A percentile compares a stretch with the other conserved stretches of the same genome.
Conservation (phyloP, 345 rosid species). For the Eucalyptus viminalis region DNA sequence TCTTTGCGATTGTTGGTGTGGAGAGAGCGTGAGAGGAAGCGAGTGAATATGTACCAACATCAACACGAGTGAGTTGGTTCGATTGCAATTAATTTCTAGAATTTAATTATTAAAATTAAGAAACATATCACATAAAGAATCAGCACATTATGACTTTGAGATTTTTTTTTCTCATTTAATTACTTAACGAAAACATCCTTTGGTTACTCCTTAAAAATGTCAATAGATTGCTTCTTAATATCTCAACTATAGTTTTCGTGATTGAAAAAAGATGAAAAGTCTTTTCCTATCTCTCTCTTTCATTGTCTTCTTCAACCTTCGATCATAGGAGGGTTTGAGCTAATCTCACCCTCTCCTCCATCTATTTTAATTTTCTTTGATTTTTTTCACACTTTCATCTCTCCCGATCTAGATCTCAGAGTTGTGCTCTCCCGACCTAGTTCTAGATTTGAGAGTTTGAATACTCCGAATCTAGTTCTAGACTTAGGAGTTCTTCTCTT, state of each 20-base stretch:
- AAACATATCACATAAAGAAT: not conserved
- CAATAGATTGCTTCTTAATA: not conserved
- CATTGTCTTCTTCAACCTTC: no score
- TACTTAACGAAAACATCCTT: not conserved
- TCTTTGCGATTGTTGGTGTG: not conserved
- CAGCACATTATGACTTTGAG: not conserved
- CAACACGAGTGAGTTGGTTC: not conserved
- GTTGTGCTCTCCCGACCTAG: no score
- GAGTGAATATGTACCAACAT: not conserved
- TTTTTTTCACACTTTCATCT: fast-evolving
- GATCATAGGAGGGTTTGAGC: no score
- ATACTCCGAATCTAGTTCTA: no score
- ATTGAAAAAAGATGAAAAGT: no score
- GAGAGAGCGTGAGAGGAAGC: not conserved
- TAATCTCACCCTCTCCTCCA: no score
- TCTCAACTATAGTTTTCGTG: no score
- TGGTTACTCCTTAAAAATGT: not conserved
- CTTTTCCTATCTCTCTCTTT: no score
- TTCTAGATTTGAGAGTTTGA: no score
- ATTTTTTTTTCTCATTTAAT: not conserved
- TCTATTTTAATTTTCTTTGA: no score
- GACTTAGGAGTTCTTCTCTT: no score
- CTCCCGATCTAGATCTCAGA: fast-evolving
- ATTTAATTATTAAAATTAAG: not conserved
- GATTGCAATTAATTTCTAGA: not conserved